These are phyloP conservation scores for Patellifolia procumbens DNA, from an alignment of 179 eudicot genomes.

Conservation along the genomic window DNA sequence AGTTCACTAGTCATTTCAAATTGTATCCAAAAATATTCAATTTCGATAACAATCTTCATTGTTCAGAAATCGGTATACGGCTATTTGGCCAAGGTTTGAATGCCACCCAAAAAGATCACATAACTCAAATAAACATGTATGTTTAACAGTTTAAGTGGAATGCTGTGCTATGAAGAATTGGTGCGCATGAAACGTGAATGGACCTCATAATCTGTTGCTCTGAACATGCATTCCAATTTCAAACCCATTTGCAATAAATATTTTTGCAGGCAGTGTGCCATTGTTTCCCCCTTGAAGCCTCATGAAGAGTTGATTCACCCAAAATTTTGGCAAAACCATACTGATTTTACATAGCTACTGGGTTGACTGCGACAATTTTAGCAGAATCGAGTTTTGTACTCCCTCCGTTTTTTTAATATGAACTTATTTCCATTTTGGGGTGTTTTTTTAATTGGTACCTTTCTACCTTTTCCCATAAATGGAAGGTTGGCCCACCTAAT, in stretches of 20 bases:
- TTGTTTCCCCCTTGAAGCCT: not conserved
- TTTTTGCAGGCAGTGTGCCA: not conserved
- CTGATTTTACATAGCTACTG: not conserved
- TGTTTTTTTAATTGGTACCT: too few species aligned
- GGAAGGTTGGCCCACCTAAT: too few species aligned
- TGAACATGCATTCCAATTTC: constrained; percentile 8
- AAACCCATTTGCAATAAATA: constrained; percentile 1
- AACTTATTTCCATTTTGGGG: too few species aligned
- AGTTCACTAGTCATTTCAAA: too few species aligned
- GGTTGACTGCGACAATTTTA: not conserved
- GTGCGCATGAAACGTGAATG: constrained; percentile 15
- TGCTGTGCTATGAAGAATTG: too few species aligned
- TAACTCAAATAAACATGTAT: not conserved
- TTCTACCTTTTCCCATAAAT: too few species aligned
- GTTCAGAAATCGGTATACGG: not conserved
- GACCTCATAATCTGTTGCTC: not conserved
- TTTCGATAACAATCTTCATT: not conserved
- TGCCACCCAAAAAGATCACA: not conserved
- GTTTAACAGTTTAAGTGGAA: not conserved
- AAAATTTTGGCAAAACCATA: not conserved
- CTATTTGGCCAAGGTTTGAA: not conserved
- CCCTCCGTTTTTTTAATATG: too few species aligned
- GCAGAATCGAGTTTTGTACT: too few species aligned
- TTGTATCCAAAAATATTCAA: not conserved
- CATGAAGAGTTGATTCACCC: not conserved